Percentiles rank a stretch among this genome's conserved stretches.
Conservation (phyloP, 371 early-diverging fungal species). For the Neoconidiobolus thromboides region DNA sequence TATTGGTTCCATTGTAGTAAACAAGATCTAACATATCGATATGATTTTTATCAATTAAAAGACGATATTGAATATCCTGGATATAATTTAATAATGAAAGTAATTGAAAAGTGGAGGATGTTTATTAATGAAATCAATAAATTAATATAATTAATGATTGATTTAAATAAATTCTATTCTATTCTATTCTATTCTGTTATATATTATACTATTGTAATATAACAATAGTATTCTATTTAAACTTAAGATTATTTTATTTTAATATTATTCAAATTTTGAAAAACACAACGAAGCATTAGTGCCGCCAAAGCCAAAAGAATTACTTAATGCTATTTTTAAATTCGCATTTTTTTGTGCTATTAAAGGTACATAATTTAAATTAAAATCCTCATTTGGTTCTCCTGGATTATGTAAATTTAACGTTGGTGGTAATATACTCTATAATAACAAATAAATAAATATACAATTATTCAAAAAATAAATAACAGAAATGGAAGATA, state of each 20-base stretch:
- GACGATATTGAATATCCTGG: too few relatives aligned
- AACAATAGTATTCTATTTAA: neutral
- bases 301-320: constrained; percentile 95
- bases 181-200: neutral
- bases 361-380: constrained; percentile 33
- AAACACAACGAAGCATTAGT: constrained; percentile 77
- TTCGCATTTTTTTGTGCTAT: too few relatives aligned
- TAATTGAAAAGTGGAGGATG: too few relatives aligned
- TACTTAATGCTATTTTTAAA: constrained; percentile 64
- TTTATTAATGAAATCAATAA: too few relatives aligned
- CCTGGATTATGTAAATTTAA: constrained; percentile 47
- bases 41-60: too few relatives aligned
- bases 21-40: too few relatives aligned
- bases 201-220: neutral
- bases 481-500: too few relatives aligned
- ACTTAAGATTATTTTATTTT: neutral
- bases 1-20: too few relatives aligned
- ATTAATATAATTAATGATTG: too few relatives aligned
- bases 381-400: constrained; percentile 28
- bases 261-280: constrained; percentile 21
- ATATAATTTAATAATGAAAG: too few relatives aligned
- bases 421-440: constrained; percentile 64
- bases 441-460: neutral
- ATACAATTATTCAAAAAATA: too few relatives aligned
- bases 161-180: neutral